Base-by-base conservation (phyloP, 2,329 filamentous ascomycete species). In the Phialophora macrospora region DNA sequence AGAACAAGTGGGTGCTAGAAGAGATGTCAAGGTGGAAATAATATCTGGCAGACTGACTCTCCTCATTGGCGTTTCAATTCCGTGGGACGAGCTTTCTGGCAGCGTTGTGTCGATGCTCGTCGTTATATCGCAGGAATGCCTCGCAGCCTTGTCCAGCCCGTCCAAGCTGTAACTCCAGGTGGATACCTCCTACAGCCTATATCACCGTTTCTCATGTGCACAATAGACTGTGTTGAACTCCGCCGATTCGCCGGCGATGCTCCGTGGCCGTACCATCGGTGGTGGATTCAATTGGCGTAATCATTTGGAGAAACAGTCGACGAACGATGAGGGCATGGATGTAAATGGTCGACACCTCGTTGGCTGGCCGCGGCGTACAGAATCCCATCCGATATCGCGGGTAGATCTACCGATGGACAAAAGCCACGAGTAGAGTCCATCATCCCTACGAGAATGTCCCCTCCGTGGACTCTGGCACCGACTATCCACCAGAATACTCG, bases 301-400 rank as follows among this genome's bases (percentile, higher is more conserved):
- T 3, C 12, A 51, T 4, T 51, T 51, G 48, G 48, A 51, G 48
- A 51, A 51, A 11, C 48, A 14, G 7, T 20, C 38, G 38, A 44
- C 38, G 38, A 44, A 44, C 17, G 48, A 28, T 51, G 48, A 26
- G 48, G 48, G 48, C 48, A 51, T 26, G 14, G 22, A 22, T 51
- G 20, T 28, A 28, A 51, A 51, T 51, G 48, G 48, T 51, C 48
- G 38, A 44, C 14, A 51, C 2, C 48, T 51, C 48, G 48, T 51
- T 22, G n/a, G 48, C 14, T 22, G 4, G 48, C 24, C 17, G 7
- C 17, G 1, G 48, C 48, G 22, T 51, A 51, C 20, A 51, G 20
- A 17, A 28, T 14, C 48, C 14, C 14, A 28, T n/a, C 46, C 46
- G 48, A 26, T 26, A 22, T 51, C 48, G 48, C 48, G 38, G 17